Evolutionary conservation across 768 basidiomycete genomes (phyloP).

Genomic region (Hebeloma cylindrosporum): DNA sequence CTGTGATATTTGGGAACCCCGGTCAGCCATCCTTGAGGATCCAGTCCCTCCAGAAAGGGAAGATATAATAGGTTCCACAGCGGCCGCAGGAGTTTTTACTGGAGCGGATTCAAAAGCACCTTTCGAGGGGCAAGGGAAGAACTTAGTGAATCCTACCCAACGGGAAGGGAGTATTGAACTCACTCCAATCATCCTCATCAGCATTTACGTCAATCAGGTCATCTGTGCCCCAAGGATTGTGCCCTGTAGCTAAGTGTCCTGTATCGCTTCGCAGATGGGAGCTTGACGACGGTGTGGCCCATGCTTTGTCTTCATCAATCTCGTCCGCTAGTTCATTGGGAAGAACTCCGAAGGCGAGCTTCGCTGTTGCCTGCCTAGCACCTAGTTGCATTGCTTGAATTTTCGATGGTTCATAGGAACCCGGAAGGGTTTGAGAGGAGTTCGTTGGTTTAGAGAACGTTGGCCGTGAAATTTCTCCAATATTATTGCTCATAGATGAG

Average conservation of each 20-base stretch:
- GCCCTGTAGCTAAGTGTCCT: constrained; percentile 30
- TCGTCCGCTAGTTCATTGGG: constrained; percentile 63
- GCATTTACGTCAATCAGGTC: constrained; percentile 94
- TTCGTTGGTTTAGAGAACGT: constrained; percentile 16
- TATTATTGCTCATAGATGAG: constrained; percentile 21
- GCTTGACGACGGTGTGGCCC: background rate
- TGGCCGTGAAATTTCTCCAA: constrained; percentile 26
- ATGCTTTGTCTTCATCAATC: constrained; percentile 31
- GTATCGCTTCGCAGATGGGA: background rate
- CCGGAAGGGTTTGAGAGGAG: constrained; percentile 15
- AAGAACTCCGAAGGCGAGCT: constrained; percentile 32
- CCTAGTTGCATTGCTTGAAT: constrained; percentile 72
- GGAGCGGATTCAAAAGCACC: constrained; percentile 78
- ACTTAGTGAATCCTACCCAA: constrained; percentile 1
- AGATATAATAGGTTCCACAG: constrained; percentile 3
- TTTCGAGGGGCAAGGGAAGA: constrained; percentile 23
- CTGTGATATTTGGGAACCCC: background rate
- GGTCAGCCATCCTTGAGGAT: constrained; percentile 1
- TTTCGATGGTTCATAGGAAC: constrained; percentile 29
- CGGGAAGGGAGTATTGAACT: constrained; percentile 26
- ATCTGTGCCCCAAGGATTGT: constrained; percentile 66
- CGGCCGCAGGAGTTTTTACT: constrained; percentile 9
- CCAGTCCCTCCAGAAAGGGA: constrained; percentile 2
- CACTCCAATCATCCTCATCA: constrained; percentile 94
- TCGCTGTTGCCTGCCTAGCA: constrained; percentile 44